phyloP scores from a whole-genome alignment of 2,329 filamentous ascomycete species.

The Sarocladium oryzae region DNA sequence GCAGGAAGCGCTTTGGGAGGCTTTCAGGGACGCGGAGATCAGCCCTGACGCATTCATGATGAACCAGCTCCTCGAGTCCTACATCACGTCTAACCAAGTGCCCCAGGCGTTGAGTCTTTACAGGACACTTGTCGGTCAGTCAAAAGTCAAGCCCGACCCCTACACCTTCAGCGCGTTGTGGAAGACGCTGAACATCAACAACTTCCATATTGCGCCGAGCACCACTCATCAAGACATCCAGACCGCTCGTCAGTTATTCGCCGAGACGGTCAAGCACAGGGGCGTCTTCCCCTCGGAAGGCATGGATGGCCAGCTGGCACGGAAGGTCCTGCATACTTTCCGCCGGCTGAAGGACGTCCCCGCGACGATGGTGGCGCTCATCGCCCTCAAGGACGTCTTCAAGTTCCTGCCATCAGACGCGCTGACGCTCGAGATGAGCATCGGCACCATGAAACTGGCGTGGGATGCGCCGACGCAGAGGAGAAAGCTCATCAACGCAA shows the following conservation, averaged over 20 bases:
- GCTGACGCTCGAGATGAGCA: conserved; percentile 39
- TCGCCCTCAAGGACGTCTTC: conserved; percentile 36
- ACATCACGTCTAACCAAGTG: conserved; percentile 53
- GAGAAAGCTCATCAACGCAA: conserved; percentile 34
- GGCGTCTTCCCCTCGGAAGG: conserved; percentile 36
- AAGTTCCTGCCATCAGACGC: conserved; percentile 37
- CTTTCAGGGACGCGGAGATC: conserved; percentile 58
- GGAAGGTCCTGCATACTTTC: conserved; percentile 45
- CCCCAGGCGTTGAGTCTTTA: conserved; percentile 51
- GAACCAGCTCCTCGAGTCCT: conserved; percentile 68
- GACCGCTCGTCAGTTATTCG: conserved; percentile 36
- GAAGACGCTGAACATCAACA: conserved; percentile 49
- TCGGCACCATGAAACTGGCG: conserved; percentile 37
- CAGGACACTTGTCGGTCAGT: conserved; percentile 41
- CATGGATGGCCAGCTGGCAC: conserved; percentile 40
- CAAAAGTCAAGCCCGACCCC: conserved; percentile 52
- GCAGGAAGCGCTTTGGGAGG: conserved; percentile 54
- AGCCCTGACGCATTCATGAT: conserved; percentile 67
- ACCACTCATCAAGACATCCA: conserved; percentile 19
- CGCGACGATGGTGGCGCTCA: conserved; percentile 40
- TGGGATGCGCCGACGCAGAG: conserved; percentile 35
- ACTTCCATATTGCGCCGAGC: conserved; percentile 23
- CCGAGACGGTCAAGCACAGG: conserved; percentile 42
- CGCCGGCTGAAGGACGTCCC: conserved; percentile 37
- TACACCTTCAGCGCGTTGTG: conserved; percentile 65